Base-by-base conservation (phyloP, 768 basidiomycete genomes). In the Leccinum imitatum region DNA sequence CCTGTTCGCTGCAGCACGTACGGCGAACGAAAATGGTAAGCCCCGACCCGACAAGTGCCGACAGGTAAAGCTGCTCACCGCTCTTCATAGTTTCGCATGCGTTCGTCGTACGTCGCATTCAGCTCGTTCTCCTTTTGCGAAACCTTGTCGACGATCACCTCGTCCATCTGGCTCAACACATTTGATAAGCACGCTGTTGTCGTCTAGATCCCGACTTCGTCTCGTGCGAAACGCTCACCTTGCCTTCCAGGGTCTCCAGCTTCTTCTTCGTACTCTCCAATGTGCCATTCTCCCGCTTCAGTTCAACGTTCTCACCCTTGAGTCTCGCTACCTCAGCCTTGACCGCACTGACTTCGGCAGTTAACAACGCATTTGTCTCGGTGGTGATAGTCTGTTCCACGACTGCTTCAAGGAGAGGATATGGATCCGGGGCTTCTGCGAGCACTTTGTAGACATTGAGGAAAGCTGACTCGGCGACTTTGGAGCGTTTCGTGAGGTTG, bases 391-490 rank as follows among this genome's bases (percentile, higher is more conserved):
- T 88, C 79, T 98, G 97, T 68, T 98, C 96, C 31, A 98, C 91
- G 11, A 94, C 95, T 13, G 88, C 93, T 69, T 99, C 96, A 14
- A 99, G 85, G 7, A 98, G 80, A 9, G 97, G 97, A 71, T 96
- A 97, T 15, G 97, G 97, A 72, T 99, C 97, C 0, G 96, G 97
- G 3, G 93, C 96, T 69, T 99, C 97, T 0, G 96, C 95, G 8
- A 99, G 76, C 21, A 96, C 85, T 72, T 98, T 98, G 81, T 98
- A 98, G 19, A 95, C 89, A 67, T 87, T 93, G n/a, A 98, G 80
- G 75, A 99, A 98, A 1, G 95, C 92, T 68, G 91, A 95, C 80
- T 99, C 97, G 10, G 95, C 90, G 23, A 84, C 76, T 71, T 98
- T 98, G 41, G 89, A 92, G 9, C 97, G 89, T 65, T 92, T 90